Evolutionary conservation across 2,329 filamentous ascomycete species (phyloP).

Genomic region (Nannizziopsis arthrosporioides): DNA sequence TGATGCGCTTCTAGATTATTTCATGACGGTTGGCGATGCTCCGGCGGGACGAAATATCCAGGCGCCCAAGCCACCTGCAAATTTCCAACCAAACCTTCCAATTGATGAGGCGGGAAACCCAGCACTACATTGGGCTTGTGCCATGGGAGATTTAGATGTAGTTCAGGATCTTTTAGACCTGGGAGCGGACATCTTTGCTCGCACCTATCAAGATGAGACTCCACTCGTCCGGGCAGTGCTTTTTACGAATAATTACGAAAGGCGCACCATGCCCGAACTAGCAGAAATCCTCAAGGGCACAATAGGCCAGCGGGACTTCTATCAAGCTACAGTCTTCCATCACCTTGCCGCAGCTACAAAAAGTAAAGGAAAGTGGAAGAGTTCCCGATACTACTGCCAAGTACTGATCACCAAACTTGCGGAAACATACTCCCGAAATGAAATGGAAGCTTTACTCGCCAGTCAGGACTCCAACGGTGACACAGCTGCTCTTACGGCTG

Average conservation of each 20-base stretch:
- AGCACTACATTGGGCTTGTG: conserved; percentile 90
- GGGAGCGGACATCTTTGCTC: conserved; percentile 59
- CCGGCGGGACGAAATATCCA: conserved; percentile 46
- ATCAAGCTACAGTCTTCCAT: conserved; percentile 81
- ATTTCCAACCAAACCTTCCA: conserved; percentile 80
- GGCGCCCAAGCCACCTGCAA: conserved; percentile 66
- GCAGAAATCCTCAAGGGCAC: conserved; percentile 75
- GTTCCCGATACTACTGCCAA: conserved; percentile 86
- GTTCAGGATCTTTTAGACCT: conserved; percentile 77
- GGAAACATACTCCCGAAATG: conserved; percentile 61
- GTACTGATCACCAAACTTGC: conserved; percentile 77
- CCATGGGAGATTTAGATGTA: conserved; percentile 91
- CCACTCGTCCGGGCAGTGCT: conserved; percentile 88
- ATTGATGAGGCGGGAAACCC: conserved; percentile 91
- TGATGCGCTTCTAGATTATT: conserved; percentile 90
- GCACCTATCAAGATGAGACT: conserved; percentile 66
- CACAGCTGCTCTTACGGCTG: conserved; percentile 77
- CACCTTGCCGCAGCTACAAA: conserved; percentile 84
- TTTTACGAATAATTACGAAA: conserved; percentile 95
- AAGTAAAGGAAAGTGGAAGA: conserved; percentile 74
- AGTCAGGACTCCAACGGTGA: conserved; percentile 77
- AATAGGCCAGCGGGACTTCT: conserved; percentile 65
- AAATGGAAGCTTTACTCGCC: conserved; percentile 69
- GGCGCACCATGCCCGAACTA: conserved; percentile 75
- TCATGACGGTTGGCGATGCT: conserved; percentile 72